phyloP scores from a whole-genome alignment of 2,329 filamentous ascomycete species.

The Pezicula neosporulosa region DNA sequence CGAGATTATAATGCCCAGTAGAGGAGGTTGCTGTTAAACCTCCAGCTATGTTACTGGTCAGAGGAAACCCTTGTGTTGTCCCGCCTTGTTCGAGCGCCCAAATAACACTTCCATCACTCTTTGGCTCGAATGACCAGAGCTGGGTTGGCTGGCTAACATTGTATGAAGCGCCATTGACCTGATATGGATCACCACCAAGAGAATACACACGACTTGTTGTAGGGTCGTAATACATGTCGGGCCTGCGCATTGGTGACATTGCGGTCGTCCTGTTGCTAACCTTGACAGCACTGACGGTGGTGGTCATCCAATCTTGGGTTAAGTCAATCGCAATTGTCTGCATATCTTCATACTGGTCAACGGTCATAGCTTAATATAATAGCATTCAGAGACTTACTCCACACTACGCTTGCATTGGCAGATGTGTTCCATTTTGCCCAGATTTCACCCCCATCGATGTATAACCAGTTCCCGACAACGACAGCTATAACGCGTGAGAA shows the following conservation, averaged over 20 bases:
- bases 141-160: not conserved
- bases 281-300: not conserved
- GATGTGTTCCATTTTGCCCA: not conserved
- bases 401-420: not conserved
- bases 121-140: conserved; percentile 7
- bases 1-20: conserved; percentile 1
- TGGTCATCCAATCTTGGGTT: not conserved
- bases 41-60: not conserved
- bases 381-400: not conserved
- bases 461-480: not conserved
- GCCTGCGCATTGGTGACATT: not conserved
- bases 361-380: too few species aligned
- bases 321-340: not conserved
- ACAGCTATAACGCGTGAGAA: not conserved
- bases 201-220: conserved; percentile 5
- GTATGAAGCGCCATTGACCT: not conserved
- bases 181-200: conserved; percentile 4
- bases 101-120: conserved; percentile 1
- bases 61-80: conserved; percentile 4
- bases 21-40: not conserved
- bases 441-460: not conserved
- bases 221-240: conserved; percentile 7
- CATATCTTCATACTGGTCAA: not conserved
- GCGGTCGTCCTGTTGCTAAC: not conserved
- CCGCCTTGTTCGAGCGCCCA: conserved; percentile 4